Evolutionary conservation across 2,329 filamentous ascomycete species (phyloP).

Genomic region (Metarhizium brunneum): DNA sequence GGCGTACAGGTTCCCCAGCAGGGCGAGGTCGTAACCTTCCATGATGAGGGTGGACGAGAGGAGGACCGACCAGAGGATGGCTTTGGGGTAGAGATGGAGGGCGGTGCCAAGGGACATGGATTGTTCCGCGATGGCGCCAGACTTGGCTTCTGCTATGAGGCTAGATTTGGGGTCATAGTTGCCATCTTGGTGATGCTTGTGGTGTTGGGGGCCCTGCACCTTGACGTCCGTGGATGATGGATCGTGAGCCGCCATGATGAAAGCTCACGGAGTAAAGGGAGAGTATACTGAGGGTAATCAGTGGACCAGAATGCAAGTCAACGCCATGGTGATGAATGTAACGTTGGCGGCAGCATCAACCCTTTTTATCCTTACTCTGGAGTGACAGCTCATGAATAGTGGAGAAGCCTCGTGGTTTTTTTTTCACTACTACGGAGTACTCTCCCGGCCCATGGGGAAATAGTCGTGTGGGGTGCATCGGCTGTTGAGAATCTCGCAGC

Average conservation of each 20-base stretch:
- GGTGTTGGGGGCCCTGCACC: not conserved
- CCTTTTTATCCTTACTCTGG: not conserved
- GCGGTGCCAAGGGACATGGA: conserved; percentile 30
- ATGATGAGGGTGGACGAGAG: conserved; percentile 38
- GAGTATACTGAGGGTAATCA: not conserved
- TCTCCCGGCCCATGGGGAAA: not conserved
- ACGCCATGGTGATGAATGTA: not conserved
- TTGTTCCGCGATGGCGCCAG: conserved; percentile 31
- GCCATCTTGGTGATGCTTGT: not conserved
- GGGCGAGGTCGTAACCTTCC: conserved; percentile 42
- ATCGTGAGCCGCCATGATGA: conserved; percentile 15
- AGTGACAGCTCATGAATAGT: not conserved
- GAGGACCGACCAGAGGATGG: conserved; percentile 37
- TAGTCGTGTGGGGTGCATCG: too few species aligned
- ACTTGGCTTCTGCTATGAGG: conserved; percentile 28
- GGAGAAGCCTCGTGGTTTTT: too few species aligned
- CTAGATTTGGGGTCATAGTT: conserved; percentile 17
- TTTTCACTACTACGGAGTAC: too few species aligned
- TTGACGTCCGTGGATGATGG: not conserved
- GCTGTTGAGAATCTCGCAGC: too few species aligned
- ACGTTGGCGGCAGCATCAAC: not conserved
- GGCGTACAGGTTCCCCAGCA: conserved; percentile 39
- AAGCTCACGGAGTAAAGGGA: not conserved
- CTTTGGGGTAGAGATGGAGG: conserved; percentile 34
- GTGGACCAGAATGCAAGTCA: not conserved